Base-by-base conservation (phyloP, 1,284 basidiomycete species). In the Pisolithus thermaeus region DNA sequence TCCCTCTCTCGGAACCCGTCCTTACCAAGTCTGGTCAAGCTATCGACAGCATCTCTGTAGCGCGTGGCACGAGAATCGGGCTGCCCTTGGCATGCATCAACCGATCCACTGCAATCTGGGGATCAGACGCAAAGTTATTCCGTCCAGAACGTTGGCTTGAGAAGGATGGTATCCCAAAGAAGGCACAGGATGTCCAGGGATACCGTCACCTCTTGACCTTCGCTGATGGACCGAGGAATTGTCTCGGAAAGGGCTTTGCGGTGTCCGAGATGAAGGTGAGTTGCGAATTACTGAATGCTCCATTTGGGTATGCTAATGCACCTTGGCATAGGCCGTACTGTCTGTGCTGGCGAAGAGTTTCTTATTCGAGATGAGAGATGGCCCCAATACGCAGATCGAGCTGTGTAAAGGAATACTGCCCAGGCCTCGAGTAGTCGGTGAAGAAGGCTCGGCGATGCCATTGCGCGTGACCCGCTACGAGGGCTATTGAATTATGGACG, bases 201-300 rank as follows among this genome's bases (percentile, higher is more conserved):
- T 60, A 75, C 55, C 59, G 67, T 28, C 66, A 75, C 57, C 52
- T 79, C 28, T 64, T 79, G 57, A 76, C 75, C 1, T 81, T 81
- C 51, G 68, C 71, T 0, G 76, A 75, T 57, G 78, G 79, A 3
- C 74, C 77, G 1, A 69, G 76, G 48, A 70, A 64, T 23, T 78
- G 76, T 57, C 52, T 76, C 1, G 77, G 32, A 35, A 35, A 35
- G 32, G 32, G 32, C 32, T 35, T 35, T 35, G 32, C 32, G 32
- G 32, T 35, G 76, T 58, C 72, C 0, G 74, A 77, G 30, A 38
- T 61, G 28, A 61, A 68, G 54, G 59, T 61, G 12, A 14, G 32
- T 9, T 9, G 22, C 7, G 5, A 4, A 35, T 9, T 16, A 2
- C 30, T 18, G 20, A 20, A 20, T 28, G 47, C 20, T 25, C n/a